Evolutionary conservation across 345 rosid genomes (phyloP), one percentile per base, ranked within the genome.

Genomic region (Luvunga scandens): DNA sequence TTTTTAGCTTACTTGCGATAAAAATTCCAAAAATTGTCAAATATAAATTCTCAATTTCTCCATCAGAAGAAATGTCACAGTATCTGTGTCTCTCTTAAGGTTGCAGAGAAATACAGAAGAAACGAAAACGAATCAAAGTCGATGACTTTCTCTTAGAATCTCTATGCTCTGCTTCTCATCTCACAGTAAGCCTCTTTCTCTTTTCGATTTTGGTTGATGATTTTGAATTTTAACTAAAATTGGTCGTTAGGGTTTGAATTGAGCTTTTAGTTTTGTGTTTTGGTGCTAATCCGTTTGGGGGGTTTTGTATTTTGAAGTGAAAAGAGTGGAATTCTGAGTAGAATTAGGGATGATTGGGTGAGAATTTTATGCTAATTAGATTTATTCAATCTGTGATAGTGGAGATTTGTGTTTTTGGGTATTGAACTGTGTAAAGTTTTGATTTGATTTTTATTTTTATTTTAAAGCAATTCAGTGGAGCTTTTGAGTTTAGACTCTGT

Each of bases 51-150:
- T 72, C 19, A 60, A 62, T 70, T 56, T 78, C 81, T 71, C 78
- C 61, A 50, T 59, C 65, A 66, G 27, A 68, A 70, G 50, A 78
- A 48, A 61, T 80, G 82, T 75, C 62, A 79, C 81, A 68, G 78
- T 87, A 83, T 83, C 82, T 73, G 77, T 61, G 59, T 75, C 62
- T 50, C 86, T 84, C 61, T 45, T 80, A 34, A 78, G 89, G 88
- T 80, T 80, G 78, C 88, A 80, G 75, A 71, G 76, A 61, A 30
- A 65, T 45, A 19, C 33, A 55, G 24, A 28, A 13, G 16, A 70
- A 61, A 75, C 13, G 12, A 62, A 70, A 38, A 76, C 72, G 77
- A 77, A 70, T 75, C 75, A 28, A 38, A 70, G 48, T 72, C 79
- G 30, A 70, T 79, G 82, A 72, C 82, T 63, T 77, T 72, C 70